Conservation (phyloP, 805 yeast species). For the Soucietia sequanensis region DNA sequence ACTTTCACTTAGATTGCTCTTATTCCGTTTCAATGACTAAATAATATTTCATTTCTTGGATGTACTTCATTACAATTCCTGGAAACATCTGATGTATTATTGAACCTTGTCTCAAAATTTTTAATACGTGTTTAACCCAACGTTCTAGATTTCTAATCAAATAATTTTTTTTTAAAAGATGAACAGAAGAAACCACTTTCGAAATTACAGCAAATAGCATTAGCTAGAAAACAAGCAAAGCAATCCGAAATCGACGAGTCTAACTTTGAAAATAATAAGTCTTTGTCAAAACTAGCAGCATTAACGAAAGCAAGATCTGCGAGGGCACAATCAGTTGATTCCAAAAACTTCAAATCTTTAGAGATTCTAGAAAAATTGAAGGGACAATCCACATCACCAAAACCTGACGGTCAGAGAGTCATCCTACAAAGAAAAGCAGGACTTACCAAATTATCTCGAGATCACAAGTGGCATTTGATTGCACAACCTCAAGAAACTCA, state of each 20-base stretch:
- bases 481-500: too few species aligned
- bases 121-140: too few species aligned
- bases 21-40: conserved; percentile 6
- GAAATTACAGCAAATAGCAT: conserved; percentile 25
- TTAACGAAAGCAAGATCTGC: conserved; percentile 43
- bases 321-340: too few species aligned
- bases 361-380: conserved; percentile 5
- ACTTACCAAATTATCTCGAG: too few species aligned
- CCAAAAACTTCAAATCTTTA: conserved; percentile 3
- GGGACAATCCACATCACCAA: too few species aligned
- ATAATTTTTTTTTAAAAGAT: conserved; percentile 1
- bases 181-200: conserved; percentile 11
- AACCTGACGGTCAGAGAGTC: background rate
- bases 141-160: conserved; percentile 21
- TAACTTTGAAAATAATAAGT: conserved; percentile 4
- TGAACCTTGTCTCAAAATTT: conserved; percentile 1
- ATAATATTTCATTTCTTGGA: too few species aligned
- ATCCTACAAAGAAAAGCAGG: too few species aligned
- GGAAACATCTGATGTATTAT: too few species aligned
- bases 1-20: conserved; percentile 4
- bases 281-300: conserved; percentile 43
- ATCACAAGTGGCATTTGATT: too few species aligned
- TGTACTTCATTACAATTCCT: too few species aligned
- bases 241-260: background rate
- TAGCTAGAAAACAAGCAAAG: conserved; percentile 14